Conservation (phyloP, 2,329 filamentous ascomycete species). For the Trichoderma atroviride region DNA sequence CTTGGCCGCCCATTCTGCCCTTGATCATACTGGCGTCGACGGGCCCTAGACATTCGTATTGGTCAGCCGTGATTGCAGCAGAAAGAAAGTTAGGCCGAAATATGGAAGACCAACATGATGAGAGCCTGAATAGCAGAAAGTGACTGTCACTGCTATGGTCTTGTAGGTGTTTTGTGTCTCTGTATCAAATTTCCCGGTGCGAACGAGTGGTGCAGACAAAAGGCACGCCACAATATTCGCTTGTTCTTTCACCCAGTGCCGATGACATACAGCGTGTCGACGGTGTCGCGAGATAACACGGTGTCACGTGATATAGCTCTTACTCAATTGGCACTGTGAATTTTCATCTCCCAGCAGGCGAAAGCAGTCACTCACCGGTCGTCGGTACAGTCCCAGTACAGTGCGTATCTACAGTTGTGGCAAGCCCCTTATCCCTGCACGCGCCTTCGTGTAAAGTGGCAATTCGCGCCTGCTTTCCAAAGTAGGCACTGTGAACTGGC, state of each 20-base stretch:
- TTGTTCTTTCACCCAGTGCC: constrained; percentile 31
- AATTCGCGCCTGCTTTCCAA: constrained; percentile 33
- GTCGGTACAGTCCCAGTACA: constrained; percentile 22
- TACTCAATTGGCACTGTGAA: constrained; percentile 29
- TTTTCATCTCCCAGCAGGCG: not conserved
- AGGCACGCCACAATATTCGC: not conserved
- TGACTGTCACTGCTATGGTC: not conserved
- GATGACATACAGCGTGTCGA: constrained; percentile 25
- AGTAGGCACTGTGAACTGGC: constrained; percentile 39
- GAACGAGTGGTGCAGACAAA: not conserved
- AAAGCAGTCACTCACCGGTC: not conserved
- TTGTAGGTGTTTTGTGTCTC: not conserved
- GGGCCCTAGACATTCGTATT: constrained; percentile 23
- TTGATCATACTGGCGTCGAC: constrained; percentile 29
- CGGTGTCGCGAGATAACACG: constrained; percentile 38
- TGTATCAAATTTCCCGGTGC: not conserved
- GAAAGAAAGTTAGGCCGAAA: not conserved
- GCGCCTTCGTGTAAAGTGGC: constrained; percentile 41
- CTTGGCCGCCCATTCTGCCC: constrained; percentile 31
- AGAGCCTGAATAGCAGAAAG: not conserved
- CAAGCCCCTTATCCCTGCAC: constrained; percentile 30
- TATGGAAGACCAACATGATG: constrained; percentile 17
- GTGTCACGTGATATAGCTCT: constrained; percentile 38
- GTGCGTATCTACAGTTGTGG: constrained; percentile 27
- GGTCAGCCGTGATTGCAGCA: not conserved